These are phyloP conservation scores for Deuterostichococcus epilithicus DNA, from an alignment of 139 green algal genomes.

Conservation along the genomic window DNA sequence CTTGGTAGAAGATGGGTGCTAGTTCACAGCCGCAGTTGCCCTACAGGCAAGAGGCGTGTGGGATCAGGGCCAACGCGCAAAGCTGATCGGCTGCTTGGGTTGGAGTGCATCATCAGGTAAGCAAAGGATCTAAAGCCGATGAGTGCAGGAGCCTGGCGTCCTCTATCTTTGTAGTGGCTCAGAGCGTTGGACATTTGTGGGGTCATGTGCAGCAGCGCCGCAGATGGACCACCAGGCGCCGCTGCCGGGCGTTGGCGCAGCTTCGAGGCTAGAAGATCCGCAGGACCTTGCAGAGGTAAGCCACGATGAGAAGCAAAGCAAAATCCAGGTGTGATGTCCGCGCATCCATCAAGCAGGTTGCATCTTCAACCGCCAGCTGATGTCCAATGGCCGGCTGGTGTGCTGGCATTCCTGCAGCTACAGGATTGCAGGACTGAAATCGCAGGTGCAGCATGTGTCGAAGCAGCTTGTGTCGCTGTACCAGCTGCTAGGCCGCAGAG, in stretches of 20 bases:
- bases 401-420: not conserved
- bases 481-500: slow-evolving; percentile 44
- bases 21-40: too few species aligned
- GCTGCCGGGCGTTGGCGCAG: slow-evolving; percentile 28
- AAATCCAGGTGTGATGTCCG: too few species aligned
- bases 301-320: not conserved
- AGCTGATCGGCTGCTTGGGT: not conserved
- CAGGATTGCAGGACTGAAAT: not conserved
- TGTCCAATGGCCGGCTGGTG: not conserved
- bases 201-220: slow-evolving; percentile 1
- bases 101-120: not conserved
- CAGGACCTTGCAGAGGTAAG: not conserved
- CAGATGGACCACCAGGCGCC: slow-evolving; percentile 8
- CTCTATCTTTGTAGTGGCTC: too few species aligned
- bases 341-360: not conserved
- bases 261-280: slow-evolving; percentile 21
- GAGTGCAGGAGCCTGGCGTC: too few species aligned
- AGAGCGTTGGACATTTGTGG: not conserved
- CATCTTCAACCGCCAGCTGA: not conserved
- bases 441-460: slow-evolving; percentile 39
- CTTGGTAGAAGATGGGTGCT: too few species aligned
- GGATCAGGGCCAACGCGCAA: slow-evolving; percentile 4
- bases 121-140: not conserved
- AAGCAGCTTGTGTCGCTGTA: slow-evolving; percentile 54
- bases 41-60: slow-evolving; percentile 23